These are phyloP conservation scores for Fusarium pininemorale DNA, from an alignment of 2,329 filamentous ascomycete species.

Conservation along the genomic window DNA sequence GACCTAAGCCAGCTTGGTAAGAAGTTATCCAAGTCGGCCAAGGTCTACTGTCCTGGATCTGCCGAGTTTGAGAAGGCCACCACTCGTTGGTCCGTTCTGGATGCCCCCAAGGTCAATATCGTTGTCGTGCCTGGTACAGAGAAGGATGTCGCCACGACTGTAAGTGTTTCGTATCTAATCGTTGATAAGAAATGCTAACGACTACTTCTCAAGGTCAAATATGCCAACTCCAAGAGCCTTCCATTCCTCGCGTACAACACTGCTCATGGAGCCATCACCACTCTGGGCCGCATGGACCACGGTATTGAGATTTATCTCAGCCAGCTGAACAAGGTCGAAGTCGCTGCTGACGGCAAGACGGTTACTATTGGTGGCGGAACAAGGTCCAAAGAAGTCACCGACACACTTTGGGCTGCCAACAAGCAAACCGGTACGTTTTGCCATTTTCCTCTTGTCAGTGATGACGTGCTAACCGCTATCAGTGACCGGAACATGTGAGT, in stretches of 20 bases:
- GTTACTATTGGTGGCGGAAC: conserved; percentile 61
- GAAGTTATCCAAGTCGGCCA: conserved; percentile 50
- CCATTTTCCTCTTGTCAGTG: too few species aligned
- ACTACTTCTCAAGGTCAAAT: conserved; percentile 43
- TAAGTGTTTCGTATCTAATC: conserved; percentile 31
- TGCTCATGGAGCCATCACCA: conserved; percentile 60
- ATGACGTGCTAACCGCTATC: neutral
- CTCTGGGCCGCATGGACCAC: conserved; percentile 56
- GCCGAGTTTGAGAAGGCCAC: conserved; percentile 51
- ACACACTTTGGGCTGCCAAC: conserved; percentile 58
- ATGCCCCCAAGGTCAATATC: conserved; percentile 54
- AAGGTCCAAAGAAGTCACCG: conserved; percentile 55
- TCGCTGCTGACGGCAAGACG: conserved; percentile 54
- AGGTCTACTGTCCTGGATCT: conserved; percentile 55
- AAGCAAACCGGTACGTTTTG: conserved; percentile 57
- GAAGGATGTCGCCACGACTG: conserved; percentile 59
- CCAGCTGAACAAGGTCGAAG: conserved; percentile 53
- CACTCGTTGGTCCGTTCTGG: conserved; percentile 56
- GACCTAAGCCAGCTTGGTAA: conserved; percentile 38
- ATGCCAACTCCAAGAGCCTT: conserved; percentile 55
- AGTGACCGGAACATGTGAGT: conserved; percentile 42
- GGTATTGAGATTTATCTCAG: conserved; percentile 61
- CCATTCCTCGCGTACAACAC: conserved; percentile 64
- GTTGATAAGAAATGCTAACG: neutral
- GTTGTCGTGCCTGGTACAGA: conserved; percentile 59